Evolutionary conservation across 2,329 filamentous ascomycete species (phyloP).

Genomic region (Hymenoscyphus occultus): DNA sequence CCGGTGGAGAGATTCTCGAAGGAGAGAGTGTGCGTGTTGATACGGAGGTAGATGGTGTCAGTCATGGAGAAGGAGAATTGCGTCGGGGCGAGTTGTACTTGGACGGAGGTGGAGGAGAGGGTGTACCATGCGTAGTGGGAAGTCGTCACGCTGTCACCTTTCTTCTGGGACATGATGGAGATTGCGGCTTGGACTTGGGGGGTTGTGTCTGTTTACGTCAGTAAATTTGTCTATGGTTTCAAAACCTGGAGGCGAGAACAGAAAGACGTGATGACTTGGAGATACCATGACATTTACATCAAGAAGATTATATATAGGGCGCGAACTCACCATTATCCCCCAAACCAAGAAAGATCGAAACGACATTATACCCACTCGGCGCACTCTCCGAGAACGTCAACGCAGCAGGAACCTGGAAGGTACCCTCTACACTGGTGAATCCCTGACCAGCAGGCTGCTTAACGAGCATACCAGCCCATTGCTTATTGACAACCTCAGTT

Average conservation of each 20-base stretch:
- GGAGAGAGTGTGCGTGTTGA: neutral
- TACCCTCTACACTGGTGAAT: neutral
- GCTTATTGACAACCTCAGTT: neutral
- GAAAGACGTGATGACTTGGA: too few relatives aligned
- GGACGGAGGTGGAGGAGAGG: neutral
- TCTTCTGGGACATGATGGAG: neutral
- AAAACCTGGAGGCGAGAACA: neutral
- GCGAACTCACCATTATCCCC: neutral
- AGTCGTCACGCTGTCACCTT: neutral
- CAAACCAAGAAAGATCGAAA: neutral
- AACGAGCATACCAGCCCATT: neutral
- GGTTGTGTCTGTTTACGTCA: neutral
- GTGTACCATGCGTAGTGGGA: neutral
- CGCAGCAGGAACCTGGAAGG: neutral
- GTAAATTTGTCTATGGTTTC: neutral
- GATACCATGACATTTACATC: too few relatives aligned
- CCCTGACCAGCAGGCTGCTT: neutral
- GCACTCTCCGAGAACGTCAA: neutral
- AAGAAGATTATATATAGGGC: too few relatives aligned
- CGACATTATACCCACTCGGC: neutral
- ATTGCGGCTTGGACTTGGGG: neutral
- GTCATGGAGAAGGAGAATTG: neutral
- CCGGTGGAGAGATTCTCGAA: neutral
- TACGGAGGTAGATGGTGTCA: neutral
- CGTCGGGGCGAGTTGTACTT: neutral